phyloP scores from a whole-genome alignment of 805 yeast species.

The Teunomyces kruisii region DNA sequence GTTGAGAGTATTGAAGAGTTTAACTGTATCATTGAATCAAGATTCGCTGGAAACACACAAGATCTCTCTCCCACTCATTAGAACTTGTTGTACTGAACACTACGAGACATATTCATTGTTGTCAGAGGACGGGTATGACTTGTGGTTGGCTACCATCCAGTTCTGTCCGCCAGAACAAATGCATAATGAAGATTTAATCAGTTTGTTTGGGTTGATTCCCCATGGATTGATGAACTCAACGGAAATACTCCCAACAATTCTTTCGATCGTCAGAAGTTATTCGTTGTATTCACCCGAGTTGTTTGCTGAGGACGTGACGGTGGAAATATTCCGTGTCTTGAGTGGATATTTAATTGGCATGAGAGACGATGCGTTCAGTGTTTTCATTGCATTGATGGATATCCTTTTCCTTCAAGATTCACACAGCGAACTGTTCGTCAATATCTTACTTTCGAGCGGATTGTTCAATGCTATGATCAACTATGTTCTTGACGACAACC shows the following conservation, averaged over 20 bases:
- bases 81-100: slow-evolving; percentile 56
- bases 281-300: slow-evolving; percentile 46
- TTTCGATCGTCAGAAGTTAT: slow-evolving; percentile 65
- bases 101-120: slow-evolving; percentile 50
- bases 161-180: slow-evolving; percentile 47
- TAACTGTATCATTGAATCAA: slow-evolving; percentile 55
- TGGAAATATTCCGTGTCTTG: slow-evolving; percentile 47
- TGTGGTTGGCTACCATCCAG: slow-evolving; percentile 73
- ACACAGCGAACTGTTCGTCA: slow-evolving; percentile 25
- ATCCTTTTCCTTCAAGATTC: slow-evolving; percentile 39
- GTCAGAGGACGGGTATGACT: slow-evolving; percentile 82
- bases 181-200: slow-evolving; percentile 40
- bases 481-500: slow-evolving; percentile 43
- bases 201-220: slow-evolving; percentile 51
- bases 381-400: slow-evolving; percentile 56
- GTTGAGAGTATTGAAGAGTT: slow-evolving; percentile 54
- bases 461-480: slow-evolving; percentile 42
- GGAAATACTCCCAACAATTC: slow-evolving; percentile 64
- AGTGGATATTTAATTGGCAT: slow-evolving; percentile 55
- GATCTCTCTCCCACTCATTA: slow-evolving; percentile 64
- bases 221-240: slow-evolving; percentile 68
- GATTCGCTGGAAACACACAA: slow-evolving; percentile 49
- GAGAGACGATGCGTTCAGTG: slow-evolving; percentile 68
- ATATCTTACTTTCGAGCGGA: slow-evolving; percentile 42
- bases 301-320: slow-evolving; percentile 36